A percentile compares a stretch with the other conserved stretches of the same genome.
phyloP scores from a whole-genome alignment of 225 moss, liverwort and hornwort species.

The Thuidium tamariscinum region DNA sequence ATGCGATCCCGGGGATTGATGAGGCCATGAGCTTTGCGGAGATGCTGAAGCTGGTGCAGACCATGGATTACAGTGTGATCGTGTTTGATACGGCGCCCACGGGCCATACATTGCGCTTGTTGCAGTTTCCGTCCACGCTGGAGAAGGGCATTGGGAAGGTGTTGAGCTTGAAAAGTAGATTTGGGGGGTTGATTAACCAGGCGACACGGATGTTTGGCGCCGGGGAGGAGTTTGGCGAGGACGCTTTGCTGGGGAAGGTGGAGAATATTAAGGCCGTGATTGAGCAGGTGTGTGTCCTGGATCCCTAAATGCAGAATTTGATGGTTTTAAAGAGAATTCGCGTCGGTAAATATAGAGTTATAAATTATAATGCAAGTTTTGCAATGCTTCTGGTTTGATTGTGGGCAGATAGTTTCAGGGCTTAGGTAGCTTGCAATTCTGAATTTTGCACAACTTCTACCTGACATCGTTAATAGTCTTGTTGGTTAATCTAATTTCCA shows the following conservation, averaged over 20 bases:
- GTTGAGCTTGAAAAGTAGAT: conserved; percentile 78
- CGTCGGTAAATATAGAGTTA: not conserved
- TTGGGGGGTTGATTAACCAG: conserved; percentile 82
- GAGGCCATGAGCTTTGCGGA: conserved; percentile 99
- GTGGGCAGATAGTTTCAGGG: not conserved
- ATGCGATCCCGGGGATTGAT: conserved; percentile 91
- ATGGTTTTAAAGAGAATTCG: not conserved
- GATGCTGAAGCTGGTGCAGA: conserved; percentile 99
- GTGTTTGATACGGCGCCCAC: conserved; percentile 98
- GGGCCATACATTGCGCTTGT: conserved; percentile 70
- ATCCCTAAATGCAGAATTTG: conserved; percentile 3
- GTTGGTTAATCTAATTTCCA: not conserved
- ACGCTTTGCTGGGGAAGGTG: conserved; percentile 79
- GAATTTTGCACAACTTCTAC: not conserved
- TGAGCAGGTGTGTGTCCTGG: conserved; percentile 37
- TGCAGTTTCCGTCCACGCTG: conserved; percentile 85
- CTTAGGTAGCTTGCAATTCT: not conserved
- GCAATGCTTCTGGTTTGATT: not conserved
- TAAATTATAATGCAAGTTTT: not conserved
- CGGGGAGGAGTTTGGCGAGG: conserved; percentile 79
- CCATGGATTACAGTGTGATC: conserved; percentile 93
- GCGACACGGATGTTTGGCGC: conserved; percentile 81
- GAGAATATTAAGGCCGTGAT: conserved; percentile 81
- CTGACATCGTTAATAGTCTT: not conserved
- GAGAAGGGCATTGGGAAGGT: conserved; percentile 90